Evolutionary conservation across 768 basidiomycete species (phyloP), one percentile per base, ranked within the genome.

Genomic region (Macrolepiota fuliginosa): DNA sequence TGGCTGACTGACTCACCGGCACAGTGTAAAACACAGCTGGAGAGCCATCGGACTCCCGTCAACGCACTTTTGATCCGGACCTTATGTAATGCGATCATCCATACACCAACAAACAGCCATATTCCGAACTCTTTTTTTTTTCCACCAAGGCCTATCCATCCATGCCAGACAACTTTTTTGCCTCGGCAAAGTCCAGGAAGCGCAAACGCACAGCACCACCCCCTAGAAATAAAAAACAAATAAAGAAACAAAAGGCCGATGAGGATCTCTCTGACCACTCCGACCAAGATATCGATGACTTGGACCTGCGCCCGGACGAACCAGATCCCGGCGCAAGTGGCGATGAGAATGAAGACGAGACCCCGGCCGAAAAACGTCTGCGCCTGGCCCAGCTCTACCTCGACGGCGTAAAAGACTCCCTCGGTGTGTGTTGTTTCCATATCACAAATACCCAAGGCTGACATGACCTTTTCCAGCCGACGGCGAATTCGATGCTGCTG

Each of bases 401-500:
- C 42, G 87, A 94, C 63, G 88, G 81, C 63, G 87, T 98, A 13
- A 92, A 92, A 72, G 85, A 89, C 62, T 85, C 83, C 39, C 73
- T 96, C 29, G 81, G 89, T 85, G 67, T 72, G 85, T 78, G 19
- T 40, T 54, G 55, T 29, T 3, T 56, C 36, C 7, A 56, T 60
- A 25, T 19, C 42, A 61, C 37, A 17, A 24, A 50, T 15, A 47
- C 45, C 39, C 5, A 51, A n/a, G n/a, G n/a, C n/a, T n/a, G n/a
- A 22, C 47, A 15, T 64, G 19, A 40, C 25, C n/a, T 35, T 29
- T 24, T 19, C 35, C 63, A 85, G 93, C 88, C 62, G 95, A 95
- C 25, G 92, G 91, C 36, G 94, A 94, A 64, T 95, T 88, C 64
- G 96, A 99, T 71, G 97, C 97, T 4, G 95, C 92, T 1, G 96